phyloP scores from a whole-genome alignment of 1,139 yeast genomes.

The Pneumocystis canis region DNA sequence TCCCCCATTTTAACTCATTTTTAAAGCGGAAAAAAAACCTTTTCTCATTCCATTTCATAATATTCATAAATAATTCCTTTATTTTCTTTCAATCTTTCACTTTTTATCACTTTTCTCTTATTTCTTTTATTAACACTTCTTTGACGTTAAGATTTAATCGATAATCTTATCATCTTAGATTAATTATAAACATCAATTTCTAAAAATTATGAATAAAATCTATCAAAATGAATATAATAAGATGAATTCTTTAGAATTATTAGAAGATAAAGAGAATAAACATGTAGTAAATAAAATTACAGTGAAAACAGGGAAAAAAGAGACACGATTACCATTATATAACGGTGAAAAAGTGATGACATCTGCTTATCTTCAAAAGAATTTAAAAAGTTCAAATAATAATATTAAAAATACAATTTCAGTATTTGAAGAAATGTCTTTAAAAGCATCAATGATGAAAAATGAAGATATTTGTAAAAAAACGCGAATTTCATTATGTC shows the following conservation, averaged over 20 bases:
- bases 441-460: neutral
- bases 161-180: too few species aligned
- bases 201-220: too few species aligned
- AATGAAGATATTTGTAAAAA: neutral
- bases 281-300: neutral
- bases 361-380: neutral
- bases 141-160: too few species aligned
- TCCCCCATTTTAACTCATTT: neutral
- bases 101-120: too few species aligned
- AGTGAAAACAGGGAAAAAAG: neutral
- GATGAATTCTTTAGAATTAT: neutral
- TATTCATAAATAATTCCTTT: neutral
- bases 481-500: neutral
- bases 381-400: neutral
- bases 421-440: neutral
- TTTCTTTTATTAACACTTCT: too few species aligned
- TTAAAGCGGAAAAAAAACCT: neutral
- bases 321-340: neutral
- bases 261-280: too few species aligned
- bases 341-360: neutral
- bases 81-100: neutral
- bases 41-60: neutral
- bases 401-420: neutral
- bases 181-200: too few species aligned
- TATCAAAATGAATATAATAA: neutral